A percentile compares a stretch with the other conserved stretches of the same genome.
phyloP scores from a whole-genome alignment of 129 eudicot species.

The Escallonia herrerae region DNA sequence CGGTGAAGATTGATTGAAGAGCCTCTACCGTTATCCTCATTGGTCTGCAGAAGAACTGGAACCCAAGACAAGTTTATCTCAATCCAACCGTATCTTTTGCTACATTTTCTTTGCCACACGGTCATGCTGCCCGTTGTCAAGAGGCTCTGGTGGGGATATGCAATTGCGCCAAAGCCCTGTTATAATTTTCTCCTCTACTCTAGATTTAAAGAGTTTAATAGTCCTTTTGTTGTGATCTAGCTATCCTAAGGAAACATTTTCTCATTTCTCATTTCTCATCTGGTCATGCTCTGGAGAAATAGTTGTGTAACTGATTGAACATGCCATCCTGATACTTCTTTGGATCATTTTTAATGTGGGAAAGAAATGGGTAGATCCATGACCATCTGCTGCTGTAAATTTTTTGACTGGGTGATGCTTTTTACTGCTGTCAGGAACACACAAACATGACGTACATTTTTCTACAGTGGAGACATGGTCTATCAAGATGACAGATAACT shows the following conservation, averaged over 20 bases:
- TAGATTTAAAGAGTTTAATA: constrained; percentile 6
- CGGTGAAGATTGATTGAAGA: constrained; percentile 51
- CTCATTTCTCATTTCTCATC: no score
- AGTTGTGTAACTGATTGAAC: no score
- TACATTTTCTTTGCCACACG: not conserved
- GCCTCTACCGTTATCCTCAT: not conserved
- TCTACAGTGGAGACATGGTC: no score
- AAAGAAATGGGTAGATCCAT: not conserved
- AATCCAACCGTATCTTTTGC: not conserved
- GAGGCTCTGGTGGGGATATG: not conserved
- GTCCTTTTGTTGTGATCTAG: constrained; percentile 11
- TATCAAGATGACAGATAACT: no score
- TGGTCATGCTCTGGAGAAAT: no score
- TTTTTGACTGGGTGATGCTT: not conserved
- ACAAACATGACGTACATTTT: no score
- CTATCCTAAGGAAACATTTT: not conserved
- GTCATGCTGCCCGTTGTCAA: constrained; percentile 1
- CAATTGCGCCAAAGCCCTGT: not conserved
- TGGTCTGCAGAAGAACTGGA: not conserved
- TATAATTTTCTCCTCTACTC: not conserved
- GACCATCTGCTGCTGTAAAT: not conserved
- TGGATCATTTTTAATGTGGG: not conserved
- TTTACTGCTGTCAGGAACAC: no score
- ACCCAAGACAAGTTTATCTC: not conserved
- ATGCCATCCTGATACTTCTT: no score